These are phyloP conservation scores for Verticillium tricorpus DNA, from an alignment of 2,329 filamentous ascomycete species.

Conservation along the genomic window DNA sequence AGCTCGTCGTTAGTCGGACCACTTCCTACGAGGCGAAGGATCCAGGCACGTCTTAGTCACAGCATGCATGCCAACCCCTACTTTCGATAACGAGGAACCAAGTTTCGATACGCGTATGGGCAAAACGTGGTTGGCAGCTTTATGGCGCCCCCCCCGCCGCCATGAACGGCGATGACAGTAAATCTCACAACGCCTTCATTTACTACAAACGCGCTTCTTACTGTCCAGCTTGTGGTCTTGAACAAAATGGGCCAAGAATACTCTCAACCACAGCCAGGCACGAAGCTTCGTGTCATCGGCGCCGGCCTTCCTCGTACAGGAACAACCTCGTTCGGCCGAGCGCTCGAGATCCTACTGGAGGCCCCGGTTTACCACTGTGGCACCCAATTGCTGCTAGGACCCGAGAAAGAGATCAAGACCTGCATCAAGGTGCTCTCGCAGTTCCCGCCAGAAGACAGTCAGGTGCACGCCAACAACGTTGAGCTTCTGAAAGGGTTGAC, in stretches of 20 bases:
- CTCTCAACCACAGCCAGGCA: constrained; percentile 15
- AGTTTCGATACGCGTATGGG: too few relatives aligned
- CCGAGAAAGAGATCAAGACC: constrained; percentile 11
- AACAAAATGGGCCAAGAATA: constrained; percentile 17
- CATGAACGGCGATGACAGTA: too few relatives aligned
- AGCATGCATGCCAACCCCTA: too few relatives aligned
- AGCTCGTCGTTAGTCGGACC: too few relatives aligned
- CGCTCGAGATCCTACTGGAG: constrained; percentile 18
- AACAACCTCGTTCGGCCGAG: constrained; percentile 17
- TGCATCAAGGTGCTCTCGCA: constrained; percentile 10
- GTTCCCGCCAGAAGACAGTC: background rate
- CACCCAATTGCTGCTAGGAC: constrained; percentile 15
- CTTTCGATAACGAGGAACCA: too few relatives aligned
- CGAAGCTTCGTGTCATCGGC: constrained; percentile 18
- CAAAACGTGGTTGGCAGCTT: too few relatives aligned
- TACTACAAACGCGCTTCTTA: too few relatives aligned
- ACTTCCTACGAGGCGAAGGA: too few relatives aligned
- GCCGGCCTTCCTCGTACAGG: constrained; percentile 20
- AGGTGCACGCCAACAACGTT: constrained; percentile 1
- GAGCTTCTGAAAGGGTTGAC: background rate
- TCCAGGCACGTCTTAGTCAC: too few relatives aligned
- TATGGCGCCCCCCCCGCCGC: too few relatives aligned
- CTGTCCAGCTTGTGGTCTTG: too few relatives aligned
- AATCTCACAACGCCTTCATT: too few relatives aligned
- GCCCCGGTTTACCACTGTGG: constrained; percentile 18